Evolutionary conservation across 208 protist genomes (phyloP).

Genomic region (Vickermania spadyakhi): DNA sequence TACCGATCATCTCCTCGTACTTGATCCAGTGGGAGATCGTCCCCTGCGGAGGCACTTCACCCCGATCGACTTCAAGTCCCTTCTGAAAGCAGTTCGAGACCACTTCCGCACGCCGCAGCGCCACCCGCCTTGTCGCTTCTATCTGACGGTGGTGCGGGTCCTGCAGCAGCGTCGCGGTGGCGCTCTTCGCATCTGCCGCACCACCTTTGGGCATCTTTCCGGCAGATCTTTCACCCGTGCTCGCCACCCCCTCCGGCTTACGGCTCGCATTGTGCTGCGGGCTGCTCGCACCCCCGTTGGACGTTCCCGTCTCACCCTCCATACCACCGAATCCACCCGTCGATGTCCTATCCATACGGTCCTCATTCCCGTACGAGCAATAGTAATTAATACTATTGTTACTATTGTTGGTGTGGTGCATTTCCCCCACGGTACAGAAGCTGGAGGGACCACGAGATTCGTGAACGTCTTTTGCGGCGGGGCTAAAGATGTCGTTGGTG

Average conservation of each 20-base stretch:
- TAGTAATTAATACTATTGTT: too few relatives aligned
- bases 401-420: too few relatives aligned
- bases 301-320: too few relatives aligned
- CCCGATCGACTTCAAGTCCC: slow-evolving; percentile 21
- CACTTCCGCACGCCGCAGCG: slow-evolving; percentile 9
- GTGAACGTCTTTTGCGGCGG: background rate
- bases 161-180: background rate
- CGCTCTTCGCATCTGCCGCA: background rate
- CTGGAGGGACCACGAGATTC: background rate
- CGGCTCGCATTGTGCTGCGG: background rate
- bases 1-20: slow-evolving; percentile 8
- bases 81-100: slow-evolving; percentile 15
- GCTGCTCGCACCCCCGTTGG: too few relatives aligned
- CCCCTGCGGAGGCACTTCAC: slow-evolving; percentile 8
- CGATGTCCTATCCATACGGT: background rate
- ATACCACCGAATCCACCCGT: background rate
- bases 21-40: slow-evolving; percentile 17
- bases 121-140: slow-evolving; percentile 15
- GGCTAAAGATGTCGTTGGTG: background rate
- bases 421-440: background rate
- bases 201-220: background rate
- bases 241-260: background rate
- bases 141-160: slow-evolving; percentile 2
- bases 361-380: too few relatives aligned
- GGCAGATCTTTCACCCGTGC: background rate